Base-by-base conservation (phyloP, 345 rosid species). In the Acer negundo region DNA sequence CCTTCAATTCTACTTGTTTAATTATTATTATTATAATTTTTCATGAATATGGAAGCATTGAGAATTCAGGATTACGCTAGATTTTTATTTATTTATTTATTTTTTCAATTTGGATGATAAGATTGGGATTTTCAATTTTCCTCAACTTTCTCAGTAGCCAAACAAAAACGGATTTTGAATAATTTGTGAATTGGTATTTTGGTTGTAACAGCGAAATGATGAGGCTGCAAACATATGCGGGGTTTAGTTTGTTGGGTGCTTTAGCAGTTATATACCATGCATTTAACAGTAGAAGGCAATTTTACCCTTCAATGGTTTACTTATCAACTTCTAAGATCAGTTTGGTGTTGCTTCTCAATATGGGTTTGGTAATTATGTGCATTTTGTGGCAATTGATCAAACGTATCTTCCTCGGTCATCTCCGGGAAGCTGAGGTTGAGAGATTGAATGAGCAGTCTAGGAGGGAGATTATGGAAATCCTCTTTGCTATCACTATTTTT, bases 381-480 rank as follows among this genome's bases (percentile, higher is more conserved):
- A 79, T 80, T 65, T 72, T 95, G 44, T 95, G 99, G 99, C 94
- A 92, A 55, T 78, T 95, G 23, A 87, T 83, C 59, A 95, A 93
- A 69, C 77, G 85, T 26, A 68, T 95, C 9, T 95, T 95, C 80
- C 96, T 95, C 17, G 99, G 99, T 47, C 82, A 95, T 11, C 99
- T 95, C 28, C 90, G 99, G 6, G 99, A 95, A 84, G 98, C 98
- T 10, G 99, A 95, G 70, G 89, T 95, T 20, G 99, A 95, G 88
- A 86, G 99, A 67, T 79, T 95, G 82, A 95, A 95, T 72, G 99
- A 95, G 81, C 98, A 93, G 65, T 90, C 93, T 0, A 92, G 96
- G 97, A 92, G 99, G 68, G 99, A 95, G 81, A 86, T 92, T 62
- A 93, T 95, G 98, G 98, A 95, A 84, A 90, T 93, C 73, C 97